Conservation (phyloP, 441 rosid species). For the Erodium texanum region DNA sequence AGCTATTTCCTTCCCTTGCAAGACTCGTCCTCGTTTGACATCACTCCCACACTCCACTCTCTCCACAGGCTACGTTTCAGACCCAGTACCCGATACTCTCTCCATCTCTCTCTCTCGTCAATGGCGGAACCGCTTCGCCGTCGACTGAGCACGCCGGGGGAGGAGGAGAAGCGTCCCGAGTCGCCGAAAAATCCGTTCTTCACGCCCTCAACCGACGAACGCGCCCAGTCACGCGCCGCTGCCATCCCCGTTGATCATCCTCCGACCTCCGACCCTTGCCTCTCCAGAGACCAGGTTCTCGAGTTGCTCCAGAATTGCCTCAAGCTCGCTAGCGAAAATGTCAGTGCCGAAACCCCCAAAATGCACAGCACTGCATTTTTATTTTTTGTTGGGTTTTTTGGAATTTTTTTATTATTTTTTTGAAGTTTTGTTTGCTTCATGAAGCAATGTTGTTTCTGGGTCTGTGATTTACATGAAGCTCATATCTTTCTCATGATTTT, state of each 20-base stretch:
- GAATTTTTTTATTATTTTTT: too few species aligned
- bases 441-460: not conserved
- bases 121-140: slow-evolving; percentile 74
- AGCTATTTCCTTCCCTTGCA: slow-evolving; percentile 2
- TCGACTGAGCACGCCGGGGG: slow-evolving; percentile 42
- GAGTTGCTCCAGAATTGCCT: slow-evolving; percentile 77
- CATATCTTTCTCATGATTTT: not conserved
- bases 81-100: not conserved
- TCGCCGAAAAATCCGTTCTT: slow-evolving; percentile 70
- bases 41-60: not conserved
- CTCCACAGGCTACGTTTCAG: slow-evolving; percentile 1
- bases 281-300: slow-evolving; percentile 64
- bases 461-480: too few species aligned
- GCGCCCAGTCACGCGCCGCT: slow-evolving; percentile 65
- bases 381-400: not conserved
- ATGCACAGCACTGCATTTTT: not conserved
- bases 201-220: slow-evolving; percentile 68
- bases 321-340: slow-evolving; percentile 91
- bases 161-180: slow-evolving; percentile 44
- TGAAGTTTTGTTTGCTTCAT: not conserved
- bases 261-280: slow-evolving; percentile 42
- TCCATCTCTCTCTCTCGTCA: not conserved
- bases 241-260: slow-evolving; percentile 25
- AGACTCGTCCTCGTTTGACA: not conserved
- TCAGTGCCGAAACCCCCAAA: slow-evolving; percentile 19